Base-by-base conservation (phyloP, 208 protist species). In the Wallacemonas sp. region DNA sequence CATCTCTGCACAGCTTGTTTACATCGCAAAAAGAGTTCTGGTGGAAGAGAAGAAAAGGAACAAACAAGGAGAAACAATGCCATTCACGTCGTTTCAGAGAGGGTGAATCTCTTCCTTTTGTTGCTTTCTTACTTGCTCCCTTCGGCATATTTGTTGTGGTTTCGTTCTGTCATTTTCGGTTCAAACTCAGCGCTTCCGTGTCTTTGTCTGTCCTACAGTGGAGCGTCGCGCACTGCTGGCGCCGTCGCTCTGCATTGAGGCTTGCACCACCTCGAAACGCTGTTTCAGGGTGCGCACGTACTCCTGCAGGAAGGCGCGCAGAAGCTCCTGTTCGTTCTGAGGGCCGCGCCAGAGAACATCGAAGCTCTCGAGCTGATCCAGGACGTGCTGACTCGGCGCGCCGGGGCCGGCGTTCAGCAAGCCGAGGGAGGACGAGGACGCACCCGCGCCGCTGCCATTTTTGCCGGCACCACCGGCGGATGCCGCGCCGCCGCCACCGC, bases 321-420 rank as follows among this genome's bases (percentile, higher is more conserved):
- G 67, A 29, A 82, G 34, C 58, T 73, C 63, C 47, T 88, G 73
- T 41, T 88, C 83, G 2, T 72, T 75, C 33, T 67, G 65, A 1
- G 61, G 29, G 1, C 79, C 79, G 44, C 68, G 65, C 76, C 79
- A 88, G 5, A 88, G 72, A n/a, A 88, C 75, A 55, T 88, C 83
- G 32, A 83, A 73, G 1, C 69, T 64, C 34, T 74, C 70, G 30
- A 87, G 73, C 5, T 61, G 63, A 46, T 68, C 63, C 30, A 68
- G 63, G 5, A 68, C 16, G 36, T 68, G 63, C 19, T 12, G 30
- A 11, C 29, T 58, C 17, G 52, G 52, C 52, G 29, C 44, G 19
- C 44, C 44, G 36, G 9, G 6, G 36, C 36, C 36, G 36, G 9
- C 36, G 36, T 14, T n/a, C 36, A 14, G 14, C 36, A 14, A 41